Evolutionary conservation across 768 basidiomycete species (phyloP).

Genomic region (Suillus fuscotomentosus): DNA sequence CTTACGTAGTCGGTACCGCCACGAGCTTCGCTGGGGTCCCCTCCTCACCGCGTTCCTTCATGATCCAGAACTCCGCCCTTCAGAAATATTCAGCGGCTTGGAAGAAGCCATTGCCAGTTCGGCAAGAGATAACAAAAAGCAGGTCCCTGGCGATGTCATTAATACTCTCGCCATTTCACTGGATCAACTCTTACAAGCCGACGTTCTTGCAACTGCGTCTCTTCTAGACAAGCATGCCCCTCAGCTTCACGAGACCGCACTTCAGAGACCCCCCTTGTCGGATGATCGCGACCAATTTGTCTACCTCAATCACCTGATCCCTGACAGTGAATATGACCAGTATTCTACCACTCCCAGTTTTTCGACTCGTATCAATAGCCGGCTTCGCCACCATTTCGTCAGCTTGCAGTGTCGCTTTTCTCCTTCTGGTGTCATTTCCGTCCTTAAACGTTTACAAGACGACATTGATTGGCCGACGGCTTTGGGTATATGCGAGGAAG

Average conservation of each 20-base stretch:
- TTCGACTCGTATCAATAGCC: slow-evolving; percentile 44
- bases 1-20: slow-evolving; percentile 74
- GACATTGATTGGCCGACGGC: slow-evolving; percentile 57
- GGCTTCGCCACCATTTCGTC: slow-evolving; percentile 63
- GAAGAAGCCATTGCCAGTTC: slow-evolving; percentile 59
- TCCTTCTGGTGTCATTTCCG: slow-evolving; percentile 58
- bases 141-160: slow-evolving; percentile 55
- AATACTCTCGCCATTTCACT: slow-evolving; percentile 56
- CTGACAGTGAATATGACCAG: slow-evolving; percentile 40
- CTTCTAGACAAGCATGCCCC: slow-evolving; percentile 73
- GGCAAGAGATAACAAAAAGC: slow-evolving; percentile 44
- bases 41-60: slow-evolving; percentile 73
- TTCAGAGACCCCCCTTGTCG: slow-evolving; percentile 46
- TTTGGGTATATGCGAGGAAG: slow-evolving; percentile 63
- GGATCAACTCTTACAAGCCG: slow-evolving; percentile 58
- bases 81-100: slow-evolving; percentile 64
- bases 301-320: slow-evolving; percentile 77
- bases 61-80: slow-evolving; percentile 60
- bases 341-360: slow-evolving; percentile 27
- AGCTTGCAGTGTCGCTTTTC: slow-evolving; percentile 72
- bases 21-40: slow-evolving; percentile 73
- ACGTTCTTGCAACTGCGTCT: slow-evolving; percentile 65
- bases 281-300: slow-evolving; percentile 58
- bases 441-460: slow-evolving; percentile 51
- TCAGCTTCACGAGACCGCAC: slow-evolving; percentile 59